Evolutionary conservation across 352 stramenopile species (phyloP).

Genomic region (Globisporangium abappressorium): DNA sequence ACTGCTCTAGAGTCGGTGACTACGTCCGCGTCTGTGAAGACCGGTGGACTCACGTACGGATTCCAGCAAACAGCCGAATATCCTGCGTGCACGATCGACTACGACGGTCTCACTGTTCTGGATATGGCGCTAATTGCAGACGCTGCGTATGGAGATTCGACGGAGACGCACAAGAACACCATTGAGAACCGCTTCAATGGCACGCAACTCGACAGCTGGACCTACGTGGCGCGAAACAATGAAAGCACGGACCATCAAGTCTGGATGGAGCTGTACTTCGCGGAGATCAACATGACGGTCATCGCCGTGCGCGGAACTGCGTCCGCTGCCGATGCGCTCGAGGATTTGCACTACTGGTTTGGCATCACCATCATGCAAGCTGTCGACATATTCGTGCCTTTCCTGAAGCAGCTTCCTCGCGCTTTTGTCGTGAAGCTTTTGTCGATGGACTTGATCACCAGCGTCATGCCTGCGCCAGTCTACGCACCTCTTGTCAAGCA

Average conservation of each 20-base stretch:
- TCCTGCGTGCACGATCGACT: constrained; percentile 69
- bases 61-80: constrained; percentile 60
- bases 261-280: constrained; percentile 83
- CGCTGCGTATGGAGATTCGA: constrained; percentile 69
- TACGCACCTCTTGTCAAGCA: constrained; percentile 61
- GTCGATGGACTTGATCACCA: constrained; percentile 65
- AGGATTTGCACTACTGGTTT: constrained; percentile 87
- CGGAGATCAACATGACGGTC: constrained; percentile 77
- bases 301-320: constrained; percentile 77
- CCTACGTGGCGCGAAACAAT: constrained; percentile 75
- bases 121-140: constrained; percentile 81
- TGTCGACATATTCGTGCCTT: constrained; percentile 75
- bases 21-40: constrained; percentile 27
- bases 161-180: constrained; percentile 48
- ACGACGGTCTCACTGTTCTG: constrained; percentile 53
- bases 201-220: constrained; percentile 61
- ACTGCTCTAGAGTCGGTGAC: constrained; percentile 24
- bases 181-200: constrained; percentile 78
- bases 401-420: constrained; percentile 76
- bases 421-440: constrained; percentile 71
- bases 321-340: constrained; percentile 69
- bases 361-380: constrained; percentile 85
- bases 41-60: constrained; percentile 42
- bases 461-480: constrained; percentile 62
- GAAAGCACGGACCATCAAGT: constrained; percentile 64